These are phyloP conservation scores for Scopulariopsis brevicaulis DNA, from an alignment of 2,329 filamentous ascomycete genomes.

Conservation along the genomic window DNA sequence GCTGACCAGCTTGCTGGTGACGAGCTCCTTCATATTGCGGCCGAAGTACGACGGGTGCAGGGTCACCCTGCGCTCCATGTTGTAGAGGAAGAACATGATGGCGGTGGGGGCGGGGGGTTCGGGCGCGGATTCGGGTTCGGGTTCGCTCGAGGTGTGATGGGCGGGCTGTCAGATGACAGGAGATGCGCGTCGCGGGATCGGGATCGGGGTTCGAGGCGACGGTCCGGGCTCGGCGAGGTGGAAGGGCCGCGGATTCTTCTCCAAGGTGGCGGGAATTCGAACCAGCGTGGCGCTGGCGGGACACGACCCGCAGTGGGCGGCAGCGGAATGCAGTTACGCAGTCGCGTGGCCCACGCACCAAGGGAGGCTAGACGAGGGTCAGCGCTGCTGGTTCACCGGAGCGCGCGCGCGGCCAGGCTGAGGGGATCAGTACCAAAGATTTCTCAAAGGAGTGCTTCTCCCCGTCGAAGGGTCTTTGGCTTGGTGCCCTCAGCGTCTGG, in stretches of 20 bases:
- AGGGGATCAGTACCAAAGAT: conserved; percentile 2
- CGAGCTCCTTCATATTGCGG: conserved; percentile 81
- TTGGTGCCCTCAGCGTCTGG: not conserved
- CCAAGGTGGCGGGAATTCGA: too few species aligned
- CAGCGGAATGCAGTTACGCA: not conserved
- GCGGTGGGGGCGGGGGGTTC: not conserved
- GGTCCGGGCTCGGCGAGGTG: not conserved
- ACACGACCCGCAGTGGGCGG: not conserved
- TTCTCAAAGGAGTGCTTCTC: conserved; percentile 1
- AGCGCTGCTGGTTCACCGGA: not conserved
- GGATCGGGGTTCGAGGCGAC: not conserved
- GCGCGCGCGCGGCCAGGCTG: not conserved
- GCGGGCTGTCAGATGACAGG: not conserved
- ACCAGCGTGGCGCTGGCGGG: not conserved
- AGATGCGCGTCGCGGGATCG: not conserved
- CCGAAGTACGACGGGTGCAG: conserved; percentile 97
- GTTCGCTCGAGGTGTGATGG: not conserved
- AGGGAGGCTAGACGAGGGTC: not conserved
- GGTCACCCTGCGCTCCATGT: conserved; percentile 88
- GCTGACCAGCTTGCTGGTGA: conserved; percentile 78
- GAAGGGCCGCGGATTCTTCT: not conserved
- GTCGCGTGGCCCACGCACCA: not conserved
- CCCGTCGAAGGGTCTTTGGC: conserved; percentile 3
- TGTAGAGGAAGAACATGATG: conserved; percentile 95
- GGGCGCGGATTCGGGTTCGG: not conserved